Base-by-base conservation (phyloP, 768 basidiomycete genomes). In the Auriscalpium vulgare region DNA sequence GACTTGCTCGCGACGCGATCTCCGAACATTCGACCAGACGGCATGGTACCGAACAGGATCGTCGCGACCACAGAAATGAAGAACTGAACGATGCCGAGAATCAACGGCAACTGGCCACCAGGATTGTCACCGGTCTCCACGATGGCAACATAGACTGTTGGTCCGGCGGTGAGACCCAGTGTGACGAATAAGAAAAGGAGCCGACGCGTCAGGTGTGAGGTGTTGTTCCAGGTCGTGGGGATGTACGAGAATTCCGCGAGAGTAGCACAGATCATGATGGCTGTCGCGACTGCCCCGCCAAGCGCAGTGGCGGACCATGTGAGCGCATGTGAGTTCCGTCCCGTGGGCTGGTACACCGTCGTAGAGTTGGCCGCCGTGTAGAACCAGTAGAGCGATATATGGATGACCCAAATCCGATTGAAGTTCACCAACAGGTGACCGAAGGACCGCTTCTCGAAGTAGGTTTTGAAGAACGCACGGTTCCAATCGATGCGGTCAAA, bases 341-440 rank as follows among this genome's bases (percentile, higher is more conserved):
- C 76, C 34, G 74, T 72, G 54, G 59, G 59, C 16, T 62, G 56
- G 47, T 98, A 99, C 64, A 98, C 76, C 37, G 80, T 83, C 1
- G 92, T 91, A 14, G 94, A 88, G 72, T 97, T 97, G 76, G 80
- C 97, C 40, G 95, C 78, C 17, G 95, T 98, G 75, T 97, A 98
- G 74, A 86, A 97, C 82, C 88, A 98, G 78, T 87, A 98, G 68
- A 97, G 72, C 36, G 95, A 83, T 56, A 99, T 77, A 73, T 98
- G 97, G 60, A 95, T 88, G 71, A 98, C 93, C 95, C 97, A 99
- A 63, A 99, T 91, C 48, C 95, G 91, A 75, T 98, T 98, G 78
- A 99, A 99, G 78, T 99, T 97, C 80, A 99, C 95, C 56, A 98
- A 81, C 1, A 98, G 79, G 70, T 99, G 97, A 43, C 93, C 89